Evolutionary conservation across 2,329 filamentous ascomycete genomes (phyloP).

Genomic region (Botrytis hyacinthi): DNA sequence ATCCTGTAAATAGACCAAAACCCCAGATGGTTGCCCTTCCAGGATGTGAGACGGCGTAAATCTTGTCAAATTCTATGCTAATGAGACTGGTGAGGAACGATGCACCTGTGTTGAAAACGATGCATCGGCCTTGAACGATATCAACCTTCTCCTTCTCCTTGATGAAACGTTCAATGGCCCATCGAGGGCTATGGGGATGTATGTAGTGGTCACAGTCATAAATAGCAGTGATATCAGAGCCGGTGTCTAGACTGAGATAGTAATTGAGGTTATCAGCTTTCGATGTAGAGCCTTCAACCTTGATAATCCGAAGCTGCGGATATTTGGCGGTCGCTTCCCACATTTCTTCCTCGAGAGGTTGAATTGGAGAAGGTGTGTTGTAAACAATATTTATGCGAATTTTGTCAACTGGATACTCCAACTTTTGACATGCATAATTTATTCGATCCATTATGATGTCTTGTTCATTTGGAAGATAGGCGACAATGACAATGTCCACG

Average conservation of each 20-base stretch:
- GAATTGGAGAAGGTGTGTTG: conserved; percentile 48
- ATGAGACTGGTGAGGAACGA: conserved; percentile 48
- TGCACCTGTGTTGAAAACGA: conserved; percentile 48
- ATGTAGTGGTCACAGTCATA: conserved; percentile 52
- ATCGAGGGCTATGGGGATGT: conserved; percentile 48
- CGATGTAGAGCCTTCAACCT: conserved; percentile 48
- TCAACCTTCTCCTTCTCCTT: conserved; percentile 43
- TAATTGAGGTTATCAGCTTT: conserved; percentile 52
- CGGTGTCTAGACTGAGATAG: conserved; percentile 46
- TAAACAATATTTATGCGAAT: conserved; percentile 50
- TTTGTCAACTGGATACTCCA: conserved; percentile 47
- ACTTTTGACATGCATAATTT: conserved; percentile 46
- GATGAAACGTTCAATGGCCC: conserved; percentile 49
- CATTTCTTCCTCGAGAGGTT: conserved; percentile 46
- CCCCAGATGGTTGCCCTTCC: conserved; percentile 47
- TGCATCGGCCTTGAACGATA: conserved; percentile 50
- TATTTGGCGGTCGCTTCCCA: conserved; percentile 41
- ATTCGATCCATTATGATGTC: conserved; percentile 50
- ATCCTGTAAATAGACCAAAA: conserved; percentile 46
- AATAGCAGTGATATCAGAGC: conserved; percentile 47
- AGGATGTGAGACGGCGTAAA: conserved; percentile 51
- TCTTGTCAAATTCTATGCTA: conserved; percentile 51
- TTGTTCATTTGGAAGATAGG: conserved; percentile 51
- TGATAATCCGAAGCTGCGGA: conserved; percentile 46
- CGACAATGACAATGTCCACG: conserved; percentile 49